phyloP scores from a whole-genome alignment of 2,329 filamentous ascomycete species.

The Coccinonectria pachysandricola region DNA sequence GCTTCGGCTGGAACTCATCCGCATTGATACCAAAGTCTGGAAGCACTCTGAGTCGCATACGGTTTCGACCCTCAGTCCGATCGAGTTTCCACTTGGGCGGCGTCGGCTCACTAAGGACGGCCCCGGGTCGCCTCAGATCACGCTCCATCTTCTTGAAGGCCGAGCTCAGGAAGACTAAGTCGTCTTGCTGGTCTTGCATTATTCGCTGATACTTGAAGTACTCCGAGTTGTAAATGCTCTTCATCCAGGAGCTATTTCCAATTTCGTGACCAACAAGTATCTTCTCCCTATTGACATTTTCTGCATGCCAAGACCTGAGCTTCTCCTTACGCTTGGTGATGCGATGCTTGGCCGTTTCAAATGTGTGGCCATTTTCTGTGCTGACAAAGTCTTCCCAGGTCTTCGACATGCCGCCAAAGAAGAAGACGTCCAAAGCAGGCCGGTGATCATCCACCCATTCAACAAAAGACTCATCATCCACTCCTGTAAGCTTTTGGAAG shows the following conservation, averaged over 20 bases:
- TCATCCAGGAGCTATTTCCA: slow-evolving; percentile 83
- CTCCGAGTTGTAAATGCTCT: slow-evolving; percentile 89
- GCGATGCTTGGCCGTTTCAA: slow-evolving; percentile 62
- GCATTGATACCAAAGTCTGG: slow-evolving; percentile 61
- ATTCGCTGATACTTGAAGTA: slow-evolving; percentile 83
- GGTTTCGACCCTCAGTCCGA: slow-evolving; percentile 87
- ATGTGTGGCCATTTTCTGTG: slow-evolving; percentile 69
- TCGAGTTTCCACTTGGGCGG: slow-evolving; percentile 81
- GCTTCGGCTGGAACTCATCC: slow-evolving; percentile 76
- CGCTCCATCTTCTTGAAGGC: slow-evolving; percentile 70
- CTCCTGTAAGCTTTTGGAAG: slow-evolving; percentile 74
- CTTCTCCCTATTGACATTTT: slow-evolving; percentile 59
- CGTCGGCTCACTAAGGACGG: slow-evolving; percentile 59
- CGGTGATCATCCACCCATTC: slow-evolving; percentile 80
- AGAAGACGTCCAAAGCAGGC: slow-evolving; percentile 67
- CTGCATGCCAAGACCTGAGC: slow-evolving; percentile 67
- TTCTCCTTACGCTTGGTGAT: slow-evolving; percentile 70
- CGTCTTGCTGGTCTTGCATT: slow-evolving; percentile 89
- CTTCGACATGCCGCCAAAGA: slow-evolving; percentile 71
- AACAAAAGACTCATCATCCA: slow-evolving; percentile 83
- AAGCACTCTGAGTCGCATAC: slow-evolving; percentile 82
- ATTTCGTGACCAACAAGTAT: slow-evolving; percentile 73
- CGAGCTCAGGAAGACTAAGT: slow-evolving; percentile 64
- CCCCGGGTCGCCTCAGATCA: slow-evolving; percentile 68
- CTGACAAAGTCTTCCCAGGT: slow-evolving; percentile 82